Conservation (phyloP, 192 early-diverging fungal species). For the Physocladia obscura region DNA sequence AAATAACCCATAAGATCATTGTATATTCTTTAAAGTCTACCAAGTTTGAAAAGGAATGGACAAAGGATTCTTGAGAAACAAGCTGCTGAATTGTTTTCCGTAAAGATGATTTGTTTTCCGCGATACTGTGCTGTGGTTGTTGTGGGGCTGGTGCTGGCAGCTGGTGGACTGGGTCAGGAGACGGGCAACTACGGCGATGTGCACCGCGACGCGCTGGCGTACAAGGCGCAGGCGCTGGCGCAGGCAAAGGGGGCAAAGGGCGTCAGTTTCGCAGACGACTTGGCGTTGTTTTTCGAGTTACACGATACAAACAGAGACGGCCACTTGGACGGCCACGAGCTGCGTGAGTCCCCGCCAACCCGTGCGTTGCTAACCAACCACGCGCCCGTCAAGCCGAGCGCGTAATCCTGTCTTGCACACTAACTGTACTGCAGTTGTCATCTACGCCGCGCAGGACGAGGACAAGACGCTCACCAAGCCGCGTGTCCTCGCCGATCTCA, state of each 20-base stretch:
- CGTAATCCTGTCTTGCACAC: too few relatives aligned
- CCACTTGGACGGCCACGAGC: constrained; percentile 76
- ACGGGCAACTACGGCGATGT: constrained; percentile 22
- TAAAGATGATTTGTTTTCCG: too few relatives aligned
- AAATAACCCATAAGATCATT: too few relatives aligned
- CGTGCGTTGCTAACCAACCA: too few relatives aligned
- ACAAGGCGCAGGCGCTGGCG: neutral
- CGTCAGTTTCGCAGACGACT: constrained; percentile 20
- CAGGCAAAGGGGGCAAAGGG: neutral
- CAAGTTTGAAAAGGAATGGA: too few relatives aligned
- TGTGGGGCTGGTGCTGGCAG: too few relatives aligned
- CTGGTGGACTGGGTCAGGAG: too few relatives aligned
- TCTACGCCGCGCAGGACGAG: constrained; percentile 19
- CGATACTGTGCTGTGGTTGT: too few relatives aligned
- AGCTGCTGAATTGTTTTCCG: too few relatives aligned
- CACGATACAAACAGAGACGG: constrained; percentile 74
- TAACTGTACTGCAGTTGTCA: neutral
- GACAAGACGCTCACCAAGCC: neutral
- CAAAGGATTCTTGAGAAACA: too few relatives aligned
- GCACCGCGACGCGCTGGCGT: neutral
- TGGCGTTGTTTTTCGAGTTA: constrained; percentile 32
- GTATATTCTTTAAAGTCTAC: too few relatives aligned
- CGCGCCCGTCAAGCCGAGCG: too few relatives aligned
- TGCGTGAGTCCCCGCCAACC: constrained; percentile 51
- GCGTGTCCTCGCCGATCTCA: constrained; percentile 41